phyloP scores from a whole-genome alignment of 1,139 yeast genomes.

The Zhuliangozyma blackwelliae region DNA sequence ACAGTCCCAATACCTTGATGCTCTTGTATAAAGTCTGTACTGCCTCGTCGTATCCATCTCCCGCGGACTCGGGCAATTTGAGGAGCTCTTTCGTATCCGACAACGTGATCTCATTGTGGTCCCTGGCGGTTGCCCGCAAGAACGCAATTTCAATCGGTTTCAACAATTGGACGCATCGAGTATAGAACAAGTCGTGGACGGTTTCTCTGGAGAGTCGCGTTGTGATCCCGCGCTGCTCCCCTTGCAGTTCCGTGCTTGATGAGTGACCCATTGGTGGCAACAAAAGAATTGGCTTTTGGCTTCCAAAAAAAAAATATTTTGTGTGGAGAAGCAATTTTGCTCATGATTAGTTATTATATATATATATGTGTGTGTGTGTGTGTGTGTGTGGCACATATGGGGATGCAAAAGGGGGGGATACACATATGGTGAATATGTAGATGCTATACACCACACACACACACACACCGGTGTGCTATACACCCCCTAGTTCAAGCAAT shows the following conservation, averaged over 20 bases:
- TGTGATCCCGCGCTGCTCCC: conserved; percentile 3
- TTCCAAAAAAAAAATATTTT: no score
- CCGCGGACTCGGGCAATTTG: no score
- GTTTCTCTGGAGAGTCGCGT: conserved; percentile 18
- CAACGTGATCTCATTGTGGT: no score
- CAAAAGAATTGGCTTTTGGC: no score
- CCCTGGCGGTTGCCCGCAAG: conserved; percentile 1
- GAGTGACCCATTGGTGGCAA: conserved; percentile 16
- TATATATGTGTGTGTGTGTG: no score
- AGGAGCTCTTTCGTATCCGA: no score
- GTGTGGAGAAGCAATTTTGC: no score
- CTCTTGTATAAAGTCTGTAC: conserved; percentile 19
- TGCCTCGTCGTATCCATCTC: conserved; percentile 6
- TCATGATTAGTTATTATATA: no score
- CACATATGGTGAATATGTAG: neutral
- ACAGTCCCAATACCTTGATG: conserved; percentile 23
- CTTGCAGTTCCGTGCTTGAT: conserved; percentile 12
- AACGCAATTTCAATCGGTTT: conserved; percentile 20
- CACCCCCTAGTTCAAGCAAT: conserved; percentile 10
- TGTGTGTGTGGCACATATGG: no score
- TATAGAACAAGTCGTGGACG: conserved; percentile 17
- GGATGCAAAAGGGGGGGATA: no score
- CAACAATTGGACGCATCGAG: conserved; percentile 17
- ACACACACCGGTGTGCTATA: no score
- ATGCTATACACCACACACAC: neutral